Evolutionary conservation across 306 rosid species (phyloP).

Genomic region (Potentilla sterilis): DNA sequence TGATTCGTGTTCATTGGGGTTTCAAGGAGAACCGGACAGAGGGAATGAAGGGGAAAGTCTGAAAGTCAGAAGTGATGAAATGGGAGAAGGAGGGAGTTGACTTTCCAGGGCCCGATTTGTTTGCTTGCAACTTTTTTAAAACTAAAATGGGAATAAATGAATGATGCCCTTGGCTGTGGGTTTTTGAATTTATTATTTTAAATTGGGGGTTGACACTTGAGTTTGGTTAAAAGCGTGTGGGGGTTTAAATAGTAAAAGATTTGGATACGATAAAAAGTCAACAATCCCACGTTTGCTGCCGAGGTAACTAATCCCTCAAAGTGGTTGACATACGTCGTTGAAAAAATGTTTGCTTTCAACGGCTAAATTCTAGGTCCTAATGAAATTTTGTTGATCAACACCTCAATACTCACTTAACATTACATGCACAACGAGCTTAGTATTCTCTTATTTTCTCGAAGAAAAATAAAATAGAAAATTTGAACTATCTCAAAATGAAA

Average conservation of each 20-base stretch:
- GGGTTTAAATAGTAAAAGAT: not conserved
- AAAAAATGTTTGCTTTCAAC: not conserved
- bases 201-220: constrained; percentile 24
- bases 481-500: no score
- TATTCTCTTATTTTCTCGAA: no score
- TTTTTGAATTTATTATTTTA: not conserved
- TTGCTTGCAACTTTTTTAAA: constrained; percentile 7
- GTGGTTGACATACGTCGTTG: not conserved
- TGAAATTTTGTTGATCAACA: not conserved
- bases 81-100: constrained; percentile 43
- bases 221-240: constrained; percentile 8
- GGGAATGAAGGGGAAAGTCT: constrained; percentile 7
- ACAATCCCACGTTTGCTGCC: not conserved
- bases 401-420: not conserved
- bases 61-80: constrained; percentile 1
- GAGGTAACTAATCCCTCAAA: not conserved
- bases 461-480: no score
- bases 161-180: not conserved
- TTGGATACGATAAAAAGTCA: constrained; percentile 13
- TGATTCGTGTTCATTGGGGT: constrained; percentile 20
- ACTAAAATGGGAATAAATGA: not conserved
- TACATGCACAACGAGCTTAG: no score
- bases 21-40: not conserved
- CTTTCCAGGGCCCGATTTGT: constrained; percentile 17
- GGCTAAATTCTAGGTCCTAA: not conserved